phyloP scores from a whole-genome alignment of 768 basidiomycete species.

The Macrolepiota dolichaula region DNA sequence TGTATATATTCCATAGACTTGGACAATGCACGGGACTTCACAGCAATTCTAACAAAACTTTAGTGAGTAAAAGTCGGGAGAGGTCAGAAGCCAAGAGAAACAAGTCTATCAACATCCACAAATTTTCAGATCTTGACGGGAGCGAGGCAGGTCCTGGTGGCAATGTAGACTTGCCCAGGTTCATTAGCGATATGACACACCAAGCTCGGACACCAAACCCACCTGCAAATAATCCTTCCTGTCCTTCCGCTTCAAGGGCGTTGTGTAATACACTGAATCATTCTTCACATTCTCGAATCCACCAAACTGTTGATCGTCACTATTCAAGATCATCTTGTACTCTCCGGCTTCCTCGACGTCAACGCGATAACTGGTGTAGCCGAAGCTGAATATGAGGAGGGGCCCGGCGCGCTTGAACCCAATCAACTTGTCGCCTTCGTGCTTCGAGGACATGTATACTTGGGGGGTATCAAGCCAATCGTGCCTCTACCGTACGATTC shows the following conservation, averaged over 20 bases:
- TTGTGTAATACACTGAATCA: constrained; percentile 71
- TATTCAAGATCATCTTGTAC: constrained; percentile 76
- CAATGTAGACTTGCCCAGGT: constrained; percentile 60
- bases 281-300: constrained; percentile 81
- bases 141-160: constrained; percentile 62
- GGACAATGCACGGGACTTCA: background rate
- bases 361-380: constrained; percentile 91
- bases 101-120: background rate
- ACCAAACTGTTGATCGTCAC: constrained; percentile 85
- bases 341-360: constrained; percentile 85
- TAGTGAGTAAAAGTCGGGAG: background rate
- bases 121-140: constrained; percentile 39
- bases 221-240: constrained; percentile 90
- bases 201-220: constrained; percentile 16
- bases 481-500: constrained; percentile 80
- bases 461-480: constrained; percentile 83
- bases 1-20: background rate
- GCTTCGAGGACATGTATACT: constrained; percentile 92
- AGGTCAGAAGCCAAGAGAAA: background rate
- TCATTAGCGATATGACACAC: background rate
- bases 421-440: constrained; percentile 90
- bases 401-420: constrained; percentile 95
- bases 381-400: constrained; percentile 97
- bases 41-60: background rate
- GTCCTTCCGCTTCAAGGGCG: constrained; percentile 87